A percentile compares a stretch with the other conserved stretches of the same genome.
Conservation (phyloP, 352 stramenopile genomes). For the Peronospora belbahrii region DNA sequence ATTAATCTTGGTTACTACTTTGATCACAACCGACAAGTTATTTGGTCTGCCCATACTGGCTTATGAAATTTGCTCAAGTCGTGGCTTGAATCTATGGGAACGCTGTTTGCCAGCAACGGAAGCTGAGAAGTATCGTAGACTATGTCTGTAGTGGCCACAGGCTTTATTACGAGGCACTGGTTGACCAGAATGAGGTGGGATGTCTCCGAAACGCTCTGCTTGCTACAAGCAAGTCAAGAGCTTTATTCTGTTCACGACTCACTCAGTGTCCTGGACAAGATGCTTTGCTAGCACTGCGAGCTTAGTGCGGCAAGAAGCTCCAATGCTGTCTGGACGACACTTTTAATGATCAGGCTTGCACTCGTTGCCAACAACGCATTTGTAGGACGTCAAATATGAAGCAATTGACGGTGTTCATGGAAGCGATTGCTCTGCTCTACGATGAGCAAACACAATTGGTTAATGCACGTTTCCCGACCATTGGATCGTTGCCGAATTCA, state of each 20-base stretch:
- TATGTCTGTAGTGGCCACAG: conserved; percentile 69
- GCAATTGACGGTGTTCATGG: conserved; percentile 62
- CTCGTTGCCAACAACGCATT: too few species aligned
- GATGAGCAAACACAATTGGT: conserved; percentile 59
- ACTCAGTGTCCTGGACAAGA: conserved; percentile 24
- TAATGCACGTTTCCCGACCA: too few species aligned
- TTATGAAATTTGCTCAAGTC: conserved; percentile 54
- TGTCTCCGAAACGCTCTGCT: conserved; percentile 32
- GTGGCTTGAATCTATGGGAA: conserved; percentile 73
- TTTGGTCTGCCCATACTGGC: conserved; percentile 60
- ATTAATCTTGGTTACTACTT: too few species aligned
- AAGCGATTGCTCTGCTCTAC: conserved; percentile 48
- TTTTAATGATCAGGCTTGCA: too few species aligned
- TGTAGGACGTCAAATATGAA: conserved; percentile 44
- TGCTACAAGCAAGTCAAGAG: conserved; percentile 6
- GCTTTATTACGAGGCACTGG: conserved; percentile 50
- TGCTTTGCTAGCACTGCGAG: conserved; percentile 52
- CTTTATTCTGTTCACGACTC: conserved; percentile 5
- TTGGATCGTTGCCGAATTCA: too few species aligned
- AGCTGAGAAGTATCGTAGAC: conserved; percentile 68
- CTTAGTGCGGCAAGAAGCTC: conserved; percentile 47
- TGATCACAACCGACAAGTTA: conserved; percentile 71
- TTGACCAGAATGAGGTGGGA: conserved; percentile 36
- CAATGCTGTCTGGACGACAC: conserved; percentile 32
- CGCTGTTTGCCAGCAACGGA: conserved; percentile 70